These are phyloP conservation scores for Globisporangium heterothallicum DNA, from an alignment of 352 stramenopile species.

Conservation along the genomic window DNA sequence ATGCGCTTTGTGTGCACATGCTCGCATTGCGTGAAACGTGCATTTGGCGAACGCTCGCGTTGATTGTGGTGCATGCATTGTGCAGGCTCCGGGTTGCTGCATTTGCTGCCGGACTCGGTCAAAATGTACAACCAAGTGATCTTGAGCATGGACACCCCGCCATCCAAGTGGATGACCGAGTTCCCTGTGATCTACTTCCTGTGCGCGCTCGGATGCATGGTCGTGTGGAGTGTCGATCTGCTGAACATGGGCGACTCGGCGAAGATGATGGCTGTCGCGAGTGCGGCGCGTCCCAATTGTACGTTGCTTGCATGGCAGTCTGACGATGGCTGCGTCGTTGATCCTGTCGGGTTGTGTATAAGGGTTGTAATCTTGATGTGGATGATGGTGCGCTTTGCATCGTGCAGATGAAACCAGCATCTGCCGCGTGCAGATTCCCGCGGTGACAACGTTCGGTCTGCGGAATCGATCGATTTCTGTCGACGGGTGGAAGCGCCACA, in stretches of 20 bases:
- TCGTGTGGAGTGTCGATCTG: slow-evolving; percentile 58
- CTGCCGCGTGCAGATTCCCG: slow-evolving; percentile 49
- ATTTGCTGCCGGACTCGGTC: slow-evolving; percentile 50
- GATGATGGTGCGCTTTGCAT: background rate
- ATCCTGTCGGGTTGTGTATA: no score
- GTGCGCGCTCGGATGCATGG: slow-evolving; percentile 37
- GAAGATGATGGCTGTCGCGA: slow-evolving; percentile 64
- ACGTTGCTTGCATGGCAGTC: slow-evolving; percentile 18
- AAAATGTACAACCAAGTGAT: slow-evolving; percentile 50
- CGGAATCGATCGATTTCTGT: slow-evolving; percentile 17
- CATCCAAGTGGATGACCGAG: slow-evolving; percentile 29
- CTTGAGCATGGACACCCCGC: slow-evolving; percentile 18
- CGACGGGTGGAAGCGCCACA: slow-evolving; percentile 11
- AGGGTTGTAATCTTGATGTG: no score
- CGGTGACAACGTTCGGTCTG: slow-evolving; percentile 43
- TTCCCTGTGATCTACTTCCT: slow-evolving; percentile 62
- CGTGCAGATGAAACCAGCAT: slow-evolving; percentile 54
- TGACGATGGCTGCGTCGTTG: no score
- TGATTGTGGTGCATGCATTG: background rate
- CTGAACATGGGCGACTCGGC: slow-evolving; percentile 60
- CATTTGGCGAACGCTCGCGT: no score
- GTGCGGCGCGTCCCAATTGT: slow-evolving; percentile 47
- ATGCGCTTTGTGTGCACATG: background rate
- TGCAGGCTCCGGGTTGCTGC: slow-evolving; percentile 42
- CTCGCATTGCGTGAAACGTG: background rate